Percentiles rank a stretch among this genome's conserved stretches.
These are phyloP conservation scores for Prunus mume DNA, from an alignment of 306 rosid species.

Conservation along the genomic window DNA sequence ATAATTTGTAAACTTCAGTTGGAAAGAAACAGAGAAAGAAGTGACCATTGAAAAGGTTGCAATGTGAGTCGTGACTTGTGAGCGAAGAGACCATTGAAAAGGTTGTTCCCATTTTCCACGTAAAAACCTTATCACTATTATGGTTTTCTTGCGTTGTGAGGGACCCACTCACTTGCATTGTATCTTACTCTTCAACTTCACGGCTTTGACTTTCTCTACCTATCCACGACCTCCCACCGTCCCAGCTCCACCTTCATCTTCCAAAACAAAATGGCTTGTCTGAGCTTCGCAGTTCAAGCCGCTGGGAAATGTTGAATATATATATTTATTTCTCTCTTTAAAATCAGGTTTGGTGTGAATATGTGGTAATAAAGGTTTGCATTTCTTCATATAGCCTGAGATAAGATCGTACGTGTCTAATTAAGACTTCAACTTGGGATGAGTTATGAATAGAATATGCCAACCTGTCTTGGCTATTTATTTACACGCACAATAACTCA, in stretches of 20 bases:
- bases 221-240: background rate
- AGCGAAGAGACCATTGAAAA: background rate
- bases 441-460: too few species aligned
- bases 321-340: too few species aligned
- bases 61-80: background rate
- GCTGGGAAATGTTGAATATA: background rate
- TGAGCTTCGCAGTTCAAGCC: background rate
- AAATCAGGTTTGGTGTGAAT: too few species aligned
- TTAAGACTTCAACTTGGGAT: too few species aligned
- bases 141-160: background rate
- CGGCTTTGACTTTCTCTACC: conserved; percentile 1
- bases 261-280: background rate
- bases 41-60: too few species aligned
- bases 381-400: too few species aligned
- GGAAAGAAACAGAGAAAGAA: too few species aligned
- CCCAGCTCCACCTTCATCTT: background rate
- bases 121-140: background rate
- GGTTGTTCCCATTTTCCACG: background rate
- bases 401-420: too few species aligned
- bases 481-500: too few species aligned
- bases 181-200: background rate
- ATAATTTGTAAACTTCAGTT: too few species aligned
- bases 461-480: too few species aligned
- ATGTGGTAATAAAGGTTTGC: too few species aligned
- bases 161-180: background rate